Percentiles rank a stretch among this genome's conserved stretches.
Conservation (phyloP, 352 stramenopile genomes). For the Stephanocyclus meneghinianus region DNA sequence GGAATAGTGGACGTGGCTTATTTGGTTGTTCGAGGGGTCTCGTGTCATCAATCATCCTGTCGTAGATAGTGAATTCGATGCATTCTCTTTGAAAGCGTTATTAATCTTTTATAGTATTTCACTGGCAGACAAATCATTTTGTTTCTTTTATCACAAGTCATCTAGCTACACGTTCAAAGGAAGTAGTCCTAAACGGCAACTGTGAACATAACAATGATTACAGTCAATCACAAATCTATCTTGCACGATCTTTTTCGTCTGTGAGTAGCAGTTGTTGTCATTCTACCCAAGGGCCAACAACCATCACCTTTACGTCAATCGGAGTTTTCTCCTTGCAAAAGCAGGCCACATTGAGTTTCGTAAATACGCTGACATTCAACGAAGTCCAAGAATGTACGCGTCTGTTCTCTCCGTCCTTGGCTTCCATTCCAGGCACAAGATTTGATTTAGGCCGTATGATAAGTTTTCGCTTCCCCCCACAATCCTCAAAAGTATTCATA, state of each 20-base stretch:
- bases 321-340: conserved; percentile 67
- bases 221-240: not conserved
- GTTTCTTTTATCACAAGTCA: too few species aligned
- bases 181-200: not conserved
- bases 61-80: too few species aligned
- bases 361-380: conserved; percentile 70
- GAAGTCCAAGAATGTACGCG: conserved; percentile 26
- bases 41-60: too few species aligned
- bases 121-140: too few species aligned
- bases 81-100: too few species aligned
- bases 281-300: conserved; percentile 69
- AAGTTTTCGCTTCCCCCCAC: conserved; percentile 52
- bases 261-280: not conserved
- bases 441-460: conserved; percentile 62
- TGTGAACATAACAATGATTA: not conserved
- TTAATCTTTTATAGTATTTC: too few species aligned
- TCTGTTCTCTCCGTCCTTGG: conserved; percentile 26
- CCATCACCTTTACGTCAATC: conserved; percentile 72
- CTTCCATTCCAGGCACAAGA: conserved; percentile 20
- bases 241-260: not conserved
- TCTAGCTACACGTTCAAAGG: too few species aligned
- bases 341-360: conserved; percentile 66
- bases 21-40: not conserved
- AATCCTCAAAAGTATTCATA: conserved; percentile 48
- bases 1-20: not conserved